These are phyloP conservation scores for Dactylellina drechsleri DNA, from an alignment of 2,329 filamentous ascomycete species.

Conservation along the genomic window DNA sequence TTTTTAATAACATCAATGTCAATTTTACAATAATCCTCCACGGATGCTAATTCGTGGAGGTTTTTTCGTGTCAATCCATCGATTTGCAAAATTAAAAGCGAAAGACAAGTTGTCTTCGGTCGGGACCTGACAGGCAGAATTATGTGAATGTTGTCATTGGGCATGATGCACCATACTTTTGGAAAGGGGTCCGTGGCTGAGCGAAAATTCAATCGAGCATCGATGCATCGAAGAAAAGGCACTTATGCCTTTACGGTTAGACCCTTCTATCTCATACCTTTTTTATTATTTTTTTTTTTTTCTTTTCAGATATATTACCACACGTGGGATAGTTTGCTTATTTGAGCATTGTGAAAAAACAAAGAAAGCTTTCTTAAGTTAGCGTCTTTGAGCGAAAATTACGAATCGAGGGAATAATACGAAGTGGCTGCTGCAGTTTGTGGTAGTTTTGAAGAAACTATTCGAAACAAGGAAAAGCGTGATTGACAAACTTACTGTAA, in stretches of 20 bases:
- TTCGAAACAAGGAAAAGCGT: constrained; percentile 37
- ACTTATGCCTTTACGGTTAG: constrained; percentile 32
- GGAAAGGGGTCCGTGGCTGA: constrained; percentile 51
- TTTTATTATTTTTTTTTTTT: constrained; percentile 36
- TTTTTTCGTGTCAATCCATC: constrained; percentile 22
- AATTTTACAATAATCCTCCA: constrained; percentile 30
- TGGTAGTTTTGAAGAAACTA: constrained; percentile 33
- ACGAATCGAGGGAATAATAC: constrained; percentile 51
- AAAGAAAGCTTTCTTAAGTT: constrained; percentile 22
- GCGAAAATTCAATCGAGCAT: constrained; percentile 7
- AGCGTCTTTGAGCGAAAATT: constrained; percentile 29
- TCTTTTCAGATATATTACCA: constrained; percentile 23
- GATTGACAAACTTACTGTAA: constrained; percentile 29
- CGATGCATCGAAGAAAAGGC: no score
- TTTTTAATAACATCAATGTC: constrained; percentile 2
- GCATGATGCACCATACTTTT: constrained; percentile 43
- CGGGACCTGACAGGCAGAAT: background rate
- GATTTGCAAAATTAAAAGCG: constrained; percentile 12
- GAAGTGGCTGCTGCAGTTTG: constrained; percentile 23
- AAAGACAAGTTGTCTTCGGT: background rate
- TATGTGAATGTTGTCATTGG: constrained; percentile 26
- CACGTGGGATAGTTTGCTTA: constrained; percentile 50
- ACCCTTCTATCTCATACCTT: constrained; percentile 17
- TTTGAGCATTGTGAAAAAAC: constrained; percentile 6
- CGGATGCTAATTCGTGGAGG: constrained; percentile 31